These are phyloP conservation scores for Aegilops bicornis DNA, from an alignment of 176 grass and related monocot species.

Conservation along the genomic window DNA sequence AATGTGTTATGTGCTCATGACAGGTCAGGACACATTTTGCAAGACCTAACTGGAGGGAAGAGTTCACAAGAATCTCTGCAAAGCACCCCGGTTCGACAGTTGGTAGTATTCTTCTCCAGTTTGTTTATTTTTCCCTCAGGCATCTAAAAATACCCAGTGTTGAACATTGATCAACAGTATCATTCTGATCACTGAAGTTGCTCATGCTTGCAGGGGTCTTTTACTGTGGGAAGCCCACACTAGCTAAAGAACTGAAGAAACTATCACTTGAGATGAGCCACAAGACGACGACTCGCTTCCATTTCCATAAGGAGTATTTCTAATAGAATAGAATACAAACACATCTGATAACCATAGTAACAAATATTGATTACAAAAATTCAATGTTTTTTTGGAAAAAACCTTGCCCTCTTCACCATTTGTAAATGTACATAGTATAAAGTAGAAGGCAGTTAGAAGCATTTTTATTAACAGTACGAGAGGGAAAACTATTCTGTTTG, in stretches of 20 bases:
- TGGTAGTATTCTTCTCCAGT: constrained; percentile 42
- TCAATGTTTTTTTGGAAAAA: constrained; percentile 29
- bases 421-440: constrained; percentile 71
- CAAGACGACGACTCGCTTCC: constrained; percentile 56
- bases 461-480: constrained; percentile 40
- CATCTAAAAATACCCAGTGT: not conserved
- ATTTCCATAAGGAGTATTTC: constrained; percentile 83
- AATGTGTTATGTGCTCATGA: not conserved
- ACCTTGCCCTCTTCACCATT: constrained; percentile 37
- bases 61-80: constrained; percentile 58
- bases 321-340: constrained; percentile 41
- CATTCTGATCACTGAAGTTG: constrained; percentile 15
- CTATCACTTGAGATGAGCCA: constrained; percentile 66
- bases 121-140: not conserved
- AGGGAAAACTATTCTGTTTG: constrained; percentile 6
- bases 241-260: constrained; percentile 70
- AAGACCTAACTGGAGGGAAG: constrained; percentile 81
- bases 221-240: constrained; percentile 62
- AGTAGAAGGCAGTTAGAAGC: constrained; percentile 33
- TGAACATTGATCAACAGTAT: not conserved
- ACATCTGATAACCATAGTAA: not conserved
- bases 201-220: constrained; percentile 60
- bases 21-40: constrained; percentile 93
- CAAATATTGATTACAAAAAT: constrained; percentile 23
- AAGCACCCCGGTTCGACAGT: constrained; percentile 75